Conservation (phyloP, 805 yeast species). For the Metahyphopichia silvanorum region DNA sequence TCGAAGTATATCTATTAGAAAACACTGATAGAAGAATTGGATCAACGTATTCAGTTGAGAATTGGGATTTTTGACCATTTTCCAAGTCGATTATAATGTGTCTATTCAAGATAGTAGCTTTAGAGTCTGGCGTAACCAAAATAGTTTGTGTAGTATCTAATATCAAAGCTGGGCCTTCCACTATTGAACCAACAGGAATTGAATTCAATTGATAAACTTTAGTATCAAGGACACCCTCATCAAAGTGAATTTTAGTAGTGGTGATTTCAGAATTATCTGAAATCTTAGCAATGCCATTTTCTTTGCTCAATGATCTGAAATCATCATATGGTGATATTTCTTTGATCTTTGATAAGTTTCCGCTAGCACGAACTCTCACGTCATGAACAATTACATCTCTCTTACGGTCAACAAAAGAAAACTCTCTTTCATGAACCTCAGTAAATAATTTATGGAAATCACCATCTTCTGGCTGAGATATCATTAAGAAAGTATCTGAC, state of each 20-base stretch:
- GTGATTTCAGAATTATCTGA: slow-evolving; percentile 2
- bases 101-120: slow-evolving; percentile 54
- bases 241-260: slow-evolving; percentile 48
- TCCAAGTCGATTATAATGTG: slow-evolving; percentile 49
- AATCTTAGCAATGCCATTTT: slow-evolving; percentile 4
- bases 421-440: slow-evolving; percentile 61
- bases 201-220: slow-evolving; percentile 49
- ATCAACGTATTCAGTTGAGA: slow-evolving; percentile 39
- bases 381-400: slow-evolving; percentile 67
- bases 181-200: slow-evolving; percentile 47
- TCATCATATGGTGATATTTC: slow-evolving; percentile 54
- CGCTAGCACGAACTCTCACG: slow-evolving; percentile 69
- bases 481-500: slow-evolving; percentile 26
- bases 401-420: slow-evolving; percentile 61
- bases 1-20: slow-evolving; percentile 83
- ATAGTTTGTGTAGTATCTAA: slow-evolving; percentile 82
- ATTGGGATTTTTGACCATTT: neutral
- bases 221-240: slow-evolving; percentile 45
- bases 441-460: slow-evolving; percentile 48
- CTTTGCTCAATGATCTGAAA: neutral
- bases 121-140: slow-evolving; percentile 60
- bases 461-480: slow-evolving; percentile 10
- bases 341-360: slow-evolving; percentile 41
- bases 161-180: slow-evolving; percentile 72
- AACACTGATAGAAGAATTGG: slow-evolving; percentile 74